Evolutionary conservation across 176 grass and related monocot genomes (phyloP), one percentile per base, ranked within the genome.

Genomic region (Pontederia paniculata): DNA sequence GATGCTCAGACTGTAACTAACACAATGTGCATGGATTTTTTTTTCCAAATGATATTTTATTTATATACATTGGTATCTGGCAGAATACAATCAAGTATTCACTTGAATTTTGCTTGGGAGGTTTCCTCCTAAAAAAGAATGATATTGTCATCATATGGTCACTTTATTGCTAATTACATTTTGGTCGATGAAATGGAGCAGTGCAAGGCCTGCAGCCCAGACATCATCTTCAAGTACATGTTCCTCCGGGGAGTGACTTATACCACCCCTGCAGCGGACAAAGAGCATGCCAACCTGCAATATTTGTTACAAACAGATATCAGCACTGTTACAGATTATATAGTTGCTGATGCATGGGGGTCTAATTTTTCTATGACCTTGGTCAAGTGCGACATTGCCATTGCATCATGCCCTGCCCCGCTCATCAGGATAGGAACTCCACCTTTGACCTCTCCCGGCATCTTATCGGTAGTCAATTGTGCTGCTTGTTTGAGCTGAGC

Each of bases 211-310:
- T 50, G 93, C 80, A 22, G 80, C 86, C 93, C 86, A 98, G 44
- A 98, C 72, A 68, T 98, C 86, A 80, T 91, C 75, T 49, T 91
- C 83, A 41, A 50, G 19, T 47, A 88, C 93, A 53, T 41, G 84
- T 80, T 98, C 93, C 51, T 88, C 93, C 9, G 86, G 83, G 52
- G 93, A 98, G 77, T 98, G 93, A 69, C 93, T 90, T 15, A 91
- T 70, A 8, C 93, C 93, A 0, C 83, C 77, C 7, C 77, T 70
- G 45, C 93, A 97, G 48, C 93, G 79, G 23, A 91, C 93, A 80
- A 91, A 98, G 67, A 98, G 16, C 83, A 98, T 91, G 12, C 83
- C 93, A 6, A 91, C 72, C 86, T 89, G 77, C 64, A 16, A 19
- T 37, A 5, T 48, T 46, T 42, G 18, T 5, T 44, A 60, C 37